Conservation (phyloP, 2,329 filamentous ascomycete genomes). For the Monosporascus ibericus region DNA sequence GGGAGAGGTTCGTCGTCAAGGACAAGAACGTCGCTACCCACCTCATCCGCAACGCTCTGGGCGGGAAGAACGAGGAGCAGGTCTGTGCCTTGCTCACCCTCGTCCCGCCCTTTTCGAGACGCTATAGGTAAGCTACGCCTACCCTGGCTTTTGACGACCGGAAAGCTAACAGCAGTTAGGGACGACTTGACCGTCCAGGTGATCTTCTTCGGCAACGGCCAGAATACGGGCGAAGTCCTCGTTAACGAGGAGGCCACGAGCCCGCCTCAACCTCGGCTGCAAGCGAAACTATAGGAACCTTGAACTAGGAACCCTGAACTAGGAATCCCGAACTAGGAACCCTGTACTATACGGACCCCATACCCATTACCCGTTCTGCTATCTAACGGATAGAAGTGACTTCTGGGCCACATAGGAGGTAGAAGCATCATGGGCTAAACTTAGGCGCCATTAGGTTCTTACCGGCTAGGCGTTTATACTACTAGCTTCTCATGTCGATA, state of each 20-base stretch:
- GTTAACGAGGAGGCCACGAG: conserved; percentile 85
- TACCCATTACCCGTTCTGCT: no score
- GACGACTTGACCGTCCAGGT: conserved; percentile 97
- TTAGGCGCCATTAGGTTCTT: no score
- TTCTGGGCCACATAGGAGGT: no score
- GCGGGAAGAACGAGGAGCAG: conserved; percentile 89
- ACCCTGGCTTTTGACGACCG: not conserved
- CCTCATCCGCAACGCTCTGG: conserved; percentile 88
- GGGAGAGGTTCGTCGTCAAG: conserved; percentile 83
- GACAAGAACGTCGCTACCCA: conserved; percentile 97
- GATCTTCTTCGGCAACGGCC: conserved; percentile 89
- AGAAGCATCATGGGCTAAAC: no score
- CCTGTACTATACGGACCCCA: no score
- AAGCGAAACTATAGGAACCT: conserved; percentile 26
- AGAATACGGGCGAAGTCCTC: conserved; percentile 70
- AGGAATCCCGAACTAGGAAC: not conserved
- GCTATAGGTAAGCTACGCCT: conserved; percentile 65
- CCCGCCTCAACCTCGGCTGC: conserved; percentile 27
- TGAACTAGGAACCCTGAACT: not conserved
- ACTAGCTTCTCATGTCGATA: not conserved
- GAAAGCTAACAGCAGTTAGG: conserved; percentile 38
- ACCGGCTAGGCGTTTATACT: not conserved
- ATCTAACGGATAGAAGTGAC: no score
- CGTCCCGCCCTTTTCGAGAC: conserved; percentile 81
- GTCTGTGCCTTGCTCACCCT: conserved; percentile 87